phyloP scores from a whole-genome alignment of 1,284 basidiomycete genomes.

The Ceratobasidium sp. region DNA sequence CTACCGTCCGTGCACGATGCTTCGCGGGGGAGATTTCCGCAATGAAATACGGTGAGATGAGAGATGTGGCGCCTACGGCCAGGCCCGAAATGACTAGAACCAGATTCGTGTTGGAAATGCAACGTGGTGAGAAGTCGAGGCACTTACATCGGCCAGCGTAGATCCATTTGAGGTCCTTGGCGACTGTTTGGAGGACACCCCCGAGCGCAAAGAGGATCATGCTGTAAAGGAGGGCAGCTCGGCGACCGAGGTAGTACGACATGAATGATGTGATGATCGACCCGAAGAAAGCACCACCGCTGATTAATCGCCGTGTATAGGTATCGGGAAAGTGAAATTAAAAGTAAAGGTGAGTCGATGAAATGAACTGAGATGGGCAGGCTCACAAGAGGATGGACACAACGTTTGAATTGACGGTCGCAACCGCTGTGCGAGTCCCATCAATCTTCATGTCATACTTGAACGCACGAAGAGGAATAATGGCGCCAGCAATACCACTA shows the following conservation, averaged over 20 bases:
- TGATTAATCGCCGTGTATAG: no score
- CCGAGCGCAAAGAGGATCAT: constrained; percentile 38
- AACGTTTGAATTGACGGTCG: constrained; percentile 37
- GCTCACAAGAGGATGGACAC: constrained; percentile 40
- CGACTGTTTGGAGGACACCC: constrained; percentile 34
- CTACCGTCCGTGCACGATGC: constrained; percentile 38
- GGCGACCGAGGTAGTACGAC: constrained; percentile 37
- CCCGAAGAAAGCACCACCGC: constrained; percentile 40
- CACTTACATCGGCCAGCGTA: constrained; percentile 39
- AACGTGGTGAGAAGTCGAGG: not conserved
- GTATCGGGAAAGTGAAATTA: no score
- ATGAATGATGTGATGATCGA: constrained; percentile 31
- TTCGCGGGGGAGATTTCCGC: constrained; percentile 37
- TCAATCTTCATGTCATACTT: constrained; percentile 36
- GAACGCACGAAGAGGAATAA: constrained; percentile 39
- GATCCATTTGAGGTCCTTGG: constrained; percentile 22
- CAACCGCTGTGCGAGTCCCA: constrained; percentile 29
- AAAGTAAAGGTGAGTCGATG: no score
- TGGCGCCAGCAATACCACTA: constrained; percentile 39
- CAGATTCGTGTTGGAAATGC: constrained; percentile 10
- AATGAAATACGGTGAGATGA: constrained; percentile 37
- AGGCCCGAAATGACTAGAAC: constrained; percentile 37
- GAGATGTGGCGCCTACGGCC: constrained; percentile 37
- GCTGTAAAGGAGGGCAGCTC: constrained; percentile 34
- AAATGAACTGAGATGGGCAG: no score